A percentile compares a stretch with the other conserved stretches of the same genome.
Conservation (phyloP, 179 eudicot genomes). For the Vitellaria paradoxa region DNA sequence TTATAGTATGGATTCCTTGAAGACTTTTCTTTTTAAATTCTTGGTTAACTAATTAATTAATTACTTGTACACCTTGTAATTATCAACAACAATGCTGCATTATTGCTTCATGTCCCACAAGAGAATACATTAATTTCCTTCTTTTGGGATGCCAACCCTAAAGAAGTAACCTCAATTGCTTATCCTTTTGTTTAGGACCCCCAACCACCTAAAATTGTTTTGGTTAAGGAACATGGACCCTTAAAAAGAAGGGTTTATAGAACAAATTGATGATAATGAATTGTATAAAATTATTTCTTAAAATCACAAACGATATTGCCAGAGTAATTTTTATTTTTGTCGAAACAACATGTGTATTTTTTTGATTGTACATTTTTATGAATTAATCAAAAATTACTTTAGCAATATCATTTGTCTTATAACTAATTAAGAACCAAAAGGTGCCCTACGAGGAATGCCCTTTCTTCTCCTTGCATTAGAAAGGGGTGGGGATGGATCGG, state of each 20-base stretch:
- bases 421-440: slow-evolving; percentile 53
- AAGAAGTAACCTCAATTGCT: slow-evolving; percentile 6
- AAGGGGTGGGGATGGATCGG: slow-evolving; percentile 66
- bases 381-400: no score
- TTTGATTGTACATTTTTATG: no score
- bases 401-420: no score
- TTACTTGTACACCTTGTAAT: slow-evolving; percentile 32
- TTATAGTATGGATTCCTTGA: slow-evolving; percentile 37
- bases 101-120: slow-evolving; percentile 24
- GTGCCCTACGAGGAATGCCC: slow-evolving; percentile 93
- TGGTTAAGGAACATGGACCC: slow-evolving; percentile 12
- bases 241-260: slow-evolving; percentile 13
- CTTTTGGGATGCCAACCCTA: slow-evolving; percentile 18
- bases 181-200: neutral
- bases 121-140: slow-evolving; percentile 6
- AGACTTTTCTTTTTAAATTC: slow-evolving; percentile 22
- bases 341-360: no score
- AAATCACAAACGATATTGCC: no score
- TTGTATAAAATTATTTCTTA: no score
- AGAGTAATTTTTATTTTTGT: no score
- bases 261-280: slow-evolving; percentile 15
- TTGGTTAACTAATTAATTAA: slow-evolving; percentile 16
- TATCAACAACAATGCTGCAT: slow-evolving; percentile 37
- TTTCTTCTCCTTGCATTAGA: slow-evolving; percentile 73
- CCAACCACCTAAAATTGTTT: neutral